Conservation (phyloP, 345 rosid species). For the Salix koriyanagi region DNA sequence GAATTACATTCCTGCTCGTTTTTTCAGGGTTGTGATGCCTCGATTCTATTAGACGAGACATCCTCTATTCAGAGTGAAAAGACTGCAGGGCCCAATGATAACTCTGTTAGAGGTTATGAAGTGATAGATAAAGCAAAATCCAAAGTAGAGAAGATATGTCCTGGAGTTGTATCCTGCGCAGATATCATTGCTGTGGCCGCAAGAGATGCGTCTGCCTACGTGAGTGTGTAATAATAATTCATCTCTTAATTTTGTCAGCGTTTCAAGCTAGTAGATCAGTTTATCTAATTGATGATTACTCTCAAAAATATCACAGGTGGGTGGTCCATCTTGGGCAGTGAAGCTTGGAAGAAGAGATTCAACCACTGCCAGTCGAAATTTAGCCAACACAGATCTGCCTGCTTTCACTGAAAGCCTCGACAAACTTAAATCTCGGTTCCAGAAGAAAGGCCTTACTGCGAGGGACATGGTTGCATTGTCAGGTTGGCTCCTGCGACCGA, state of each 20-base stretch:
- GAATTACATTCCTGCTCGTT: not conserved
- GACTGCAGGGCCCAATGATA: not conserved
- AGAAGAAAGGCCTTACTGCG: conserved; percentile 9
- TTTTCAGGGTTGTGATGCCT: conserved; percentile 25
- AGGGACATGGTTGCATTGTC: conserved; percentile 26
- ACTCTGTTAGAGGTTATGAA: conserved; percentile 16
- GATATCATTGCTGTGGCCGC: conserved; percentile 14
- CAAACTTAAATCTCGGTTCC: not conserved
- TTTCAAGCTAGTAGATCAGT: no score
- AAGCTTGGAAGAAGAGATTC: conserved; percentile 28
- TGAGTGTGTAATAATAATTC: not conserved
- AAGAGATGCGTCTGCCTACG: conserved; percentile 17
- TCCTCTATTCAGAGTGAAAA: conserved; percentile 6
- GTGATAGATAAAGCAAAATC: conserved; percentile 11
- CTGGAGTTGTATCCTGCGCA: conserved; percentile 12
- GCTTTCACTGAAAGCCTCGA: conserved; percentile 5
- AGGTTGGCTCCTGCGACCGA: not conserved
- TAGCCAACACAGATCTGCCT: conserved; percentile 9
- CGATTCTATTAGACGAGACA: conserved; percentile 21
- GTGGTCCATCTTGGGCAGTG: conserved; percentile 22
- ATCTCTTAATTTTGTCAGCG: not conserved
- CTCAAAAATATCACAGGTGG: conserved; percentile 8
- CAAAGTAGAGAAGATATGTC: conserved; percentile 16
- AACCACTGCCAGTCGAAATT: conserved; percentile 2
- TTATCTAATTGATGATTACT: not conserved